Evolutionary conservation across 2,329 filamentous ascomycete genomes (phyloP), one percentile per base, ranked within the genome.

Genomic region (Cercospora zeina): DNA sequence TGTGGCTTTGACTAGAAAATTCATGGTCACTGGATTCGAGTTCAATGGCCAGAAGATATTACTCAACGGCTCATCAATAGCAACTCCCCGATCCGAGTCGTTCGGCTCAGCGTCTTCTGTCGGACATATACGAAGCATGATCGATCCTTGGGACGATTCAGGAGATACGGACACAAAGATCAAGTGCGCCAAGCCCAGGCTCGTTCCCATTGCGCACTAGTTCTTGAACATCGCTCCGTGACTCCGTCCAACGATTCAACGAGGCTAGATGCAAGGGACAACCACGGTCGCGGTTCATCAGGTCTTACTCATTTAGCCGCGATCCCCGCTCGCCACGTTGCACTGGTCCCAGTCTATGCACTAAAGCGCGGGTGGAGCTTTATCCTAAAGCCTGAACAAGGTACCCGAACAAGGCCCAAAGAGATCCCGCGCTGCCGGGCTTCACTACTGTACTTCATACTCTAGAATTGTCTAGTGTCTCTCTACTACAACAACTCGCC

Each of bases 241-340:
- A n/a, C n/a, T n/a, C n/a, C n/a, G n/a, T n/a, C n/a, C n/a, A n/a
- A n/a, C n/a, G n/a, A 27, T n/a, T 14, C 30, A 27, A 27, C 24
- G n/a, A 34, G 49, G 27, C 16, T 11, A 19, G n/a, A 53, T 53
- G n/a, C 49, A 53, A 53, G 49, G 47, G 27, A 33, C 27, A 33
- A 53, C 49, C 49, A 53, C 31, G 49, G 27, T 19, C 27, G 49
- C 49, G 49, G 49, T 53, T 53, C 49, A 21, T 53, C 49, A 21
- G 14, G 49, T 30, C n/a, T 34, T 8, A 34, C 10, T 53, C n/a
- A 34, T 21, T 1, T 27, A 53, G 34, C 16, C 31, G n/a, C 49
- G 31, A 34, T 19, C 31, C n/a, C n/a, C n/a, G n/a, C n/a, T n/a
- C n/a, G n/a, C n/a, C 49, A 34, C 3, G 31, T 53, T 31, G 16